Conservation (phyloP, 2,329 filamentous ascomycete species). For the Pseudodiploospora longispora region DNA sequence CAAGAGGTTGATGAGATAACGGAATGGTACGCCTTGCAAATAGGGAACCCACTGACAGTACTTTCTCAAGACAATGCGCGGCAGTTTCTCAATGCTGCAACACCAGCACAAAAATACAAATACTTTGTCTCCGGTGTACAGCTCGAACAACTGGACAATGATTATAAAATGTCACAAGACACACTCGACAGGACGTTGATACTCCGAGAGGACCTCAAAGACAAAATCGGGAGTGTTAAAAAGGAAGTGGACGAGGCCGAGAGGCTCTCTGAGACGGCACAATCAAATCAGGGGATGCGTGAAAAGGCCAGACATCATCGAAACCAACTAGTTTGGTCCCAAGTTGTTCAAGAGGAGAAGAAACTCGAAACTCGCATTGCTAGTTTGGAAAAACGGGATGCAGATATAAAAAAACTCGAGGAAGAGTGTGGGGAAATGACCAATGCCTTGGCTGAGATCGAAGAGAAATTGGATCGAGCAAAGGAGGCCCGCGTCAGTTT, state of each 20-base stretch:
- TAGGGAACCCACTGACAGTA: slow-evolving; percentile 94
- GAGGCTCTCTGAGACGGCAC: slow-evolving; percentile 54
- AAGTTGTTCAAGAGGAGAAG: slow-evolving; percentile 70
- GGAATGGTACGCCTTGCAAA: slow-evolving; percentile 86
- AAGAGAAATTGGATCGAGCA: slow-evolving; percentile 34
- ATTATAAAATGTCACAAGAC: slow-evolving; percentile 79
- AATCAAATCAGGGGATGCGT: slow-evolving; percentile 58
- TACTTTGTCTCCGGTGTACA: slow-evolving; percentile 95
- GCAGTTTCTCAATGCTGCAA: slow-evolving; percentile 83
- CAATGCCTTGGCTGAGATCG: slow-evolving; percentile 36
- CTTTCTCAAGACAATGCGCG: slow-evolving; percentile 92
- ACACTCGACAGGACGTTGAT: slow-evolving; percentile 57
- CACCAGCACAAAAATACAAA: slow-evolving; percentile 80
- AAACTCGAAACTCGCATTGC: slow-evolving; percentile 29
- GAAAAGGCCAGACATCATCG: slow-evolving; percentile 50
- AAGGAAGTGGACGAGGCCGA: slow-evolving; percentile 50
- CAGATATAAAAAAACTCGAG: slow-evolving; percentile 20
- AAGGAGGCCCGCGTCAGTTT: slow-evolving; percentile 32
- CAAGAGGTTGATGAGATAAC: slow-evolving; percentile 85
- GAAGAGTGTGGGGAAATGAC: slow-evolving; percentile 35
- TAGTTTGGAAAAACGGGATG: slow-evolving; percentile 17
- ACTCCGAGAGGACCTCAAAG: slow-evolving; percentile 28
- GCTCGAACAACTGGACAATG: slow-evolving; percentile 81
- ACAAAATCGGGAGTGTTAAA: slow-evolving; percentile 26
- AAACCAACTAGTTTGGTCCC: slow-evolving; percentile 74